Conservation (phyloP, 441 rosid genomes). For the Raphanus hybrid region DNA sequence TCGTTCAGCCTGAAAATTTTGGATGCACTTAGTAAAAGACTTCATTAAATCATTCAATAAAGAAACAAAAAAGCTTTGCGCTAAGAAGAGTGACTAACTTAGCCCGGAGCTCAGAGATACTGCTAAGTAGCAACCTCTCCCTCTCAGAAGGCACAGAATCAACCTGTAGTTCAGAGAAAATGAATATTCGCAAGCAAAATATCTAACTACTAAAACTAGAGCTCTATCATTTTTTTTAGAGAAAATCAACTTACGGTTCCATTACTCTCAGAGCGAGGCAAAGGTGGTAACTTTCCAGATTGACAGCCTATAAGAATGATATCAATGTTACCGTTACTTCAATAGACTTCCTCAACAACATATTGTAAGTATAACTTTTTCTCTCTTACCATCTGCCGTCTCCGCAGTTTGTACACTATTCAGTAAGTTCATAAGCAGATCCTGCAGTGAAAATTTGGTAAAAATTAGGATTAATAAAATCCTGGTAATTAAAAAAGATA, state of each 20-base stretch:
- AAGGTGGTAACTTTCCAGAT: slow-evolving; percentile 87
- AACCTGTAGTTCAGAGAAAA: slow-evolving; percentile 54
- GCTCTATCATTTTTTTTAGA: background rate
- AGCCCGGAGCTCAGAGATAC: slow-evolving; percentile 78
- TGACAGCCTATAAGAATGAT: slow-evolving; percentile 60
- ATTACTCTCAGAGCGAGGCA: slow-evolving; percentile 78
- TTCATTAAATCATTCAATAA: slow-evolving; percentile 2
- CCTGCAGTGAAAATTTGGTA: slow-evolving; percentile 50
- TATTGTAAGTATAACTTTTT: slow-evolving; percentile 14
- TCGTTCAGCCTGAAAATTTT: slow-evolving; percentile 66
- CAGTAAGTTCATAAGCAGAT: slow-evolving; percentile 70
- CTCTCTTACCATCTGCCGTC: slow-evolving; percentile 70
- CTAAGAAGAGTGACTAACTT: slow-evolving; percentile 55
- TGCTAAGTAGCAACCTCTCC: slow-evolving; percentile 69
- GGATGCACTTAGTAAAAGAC: slow-evolving; percentile 11
- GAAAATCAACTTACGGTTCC: slow-evolving; percentile 65
- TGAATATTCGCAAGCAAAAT: slow-evolving; percentile 9
- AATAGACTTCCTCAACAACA: background rate
- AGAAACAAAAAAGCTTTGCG: slow-evolving; percentile 9
- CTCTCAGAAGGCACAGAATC: slow-evolving; percentile 69
- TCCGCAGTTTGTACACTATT: slow-evolving; percentile 70
- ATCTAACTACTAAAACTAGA: background rate
- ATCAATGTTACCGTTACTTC: slow-evolving; percentile 21
- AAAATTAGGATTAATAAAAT: background rate
- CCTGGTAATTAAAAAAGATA: background rate